Evolutionary conservation across 2,329 filamentous ascomycete genomes (phyloP), one percentile per base, ranked within the genome.

Genomic region (Pseudogymnoascus sp.): DNA sequence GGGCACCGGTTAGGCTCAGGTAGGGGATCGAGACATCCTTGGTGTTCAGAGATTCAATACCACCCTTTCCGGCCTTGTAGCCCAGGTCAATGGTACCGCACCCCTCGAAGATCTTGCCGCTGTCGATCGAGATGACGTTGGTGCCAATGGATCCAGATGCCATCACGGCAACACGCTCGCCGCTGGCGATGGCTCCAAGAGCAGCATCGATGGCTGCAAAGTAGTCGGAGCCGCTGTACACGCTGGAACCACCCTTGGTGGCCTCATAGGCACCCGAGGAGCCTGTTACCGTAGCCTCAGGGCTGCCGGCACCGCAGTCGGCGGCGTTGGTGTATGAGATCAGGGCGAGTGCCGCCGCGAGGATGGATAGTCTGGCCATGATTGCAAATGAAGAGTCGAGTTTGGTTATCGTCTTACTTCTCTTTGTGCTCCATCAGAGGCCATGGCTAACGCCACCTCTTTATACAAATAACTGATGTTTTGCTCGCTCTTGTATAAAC

Each of bases 51-150:
- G 76, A 76, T 69, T 84, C 81, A 57, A 84, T 83, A 50, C 81
- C 79, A 16, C 81, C 81, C 18, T 75, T 76, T 1, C 78, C 80
- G 35, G 67, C 65, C 4, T 70, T 74, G 61, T 68, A 70, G 22
- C 67, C 76, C 0, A 73, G 74, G 61, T 83, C 74, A 69, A 84
- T 81, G 47, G 80, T 82, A 41, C 81, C 81, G 67, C 81, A 84
- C 32, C 79, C 81, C 64, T 84, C 81, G 57, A 84, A 83, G 41
- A 74, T 83, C 70, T 81, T 82, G 61, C 81, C 80, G 66, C 76
- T 78, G 34, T 67, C 65, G 63, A 84, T 76, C 22, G 70, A 75
- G 67, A 83, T 78, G 35, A 78, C 82, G 65, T 67, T 75, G n/a
- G 78, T 75, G 30, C 80, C 81, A 59, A 83, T 81, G 43, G 78